These are phyloP conservation scores for Chimonanthus salicifolius DNA, from an alignment of 164 flowering plant genomes.

Conservation along the genomic window DNA sequence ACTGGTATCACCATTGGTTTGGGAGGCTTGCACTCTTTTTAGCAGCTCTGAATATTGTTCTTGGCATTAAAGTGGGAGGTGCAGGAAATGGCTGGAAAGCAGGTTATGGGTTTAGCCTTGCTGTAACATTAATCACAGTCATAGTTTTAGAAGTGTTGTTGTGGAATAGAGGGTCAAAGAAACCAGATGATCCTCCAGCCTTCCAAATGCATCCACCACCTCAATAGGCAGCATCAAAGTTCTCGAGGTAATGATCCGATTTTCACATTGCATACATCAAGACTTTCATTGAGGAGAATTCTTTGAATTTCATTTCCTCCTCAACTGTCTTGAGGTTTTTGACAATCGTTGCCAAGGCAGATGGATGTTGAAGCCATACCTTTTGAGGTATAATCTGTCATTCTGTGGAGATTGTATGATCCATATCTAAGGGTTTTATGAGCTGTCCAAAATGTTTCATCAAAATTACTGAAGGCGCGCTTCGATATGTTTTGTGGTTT, in stretches of 20 bases:
- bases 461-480: neutral
- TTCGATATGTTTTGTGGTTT: neutral
- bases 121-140: slow-evolving; percentile 32
- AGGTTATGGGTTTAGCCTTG: slow-evolving; percentile 61
- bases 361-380: neutral
- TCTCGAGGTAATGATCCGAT: neutral
- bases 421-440: neutral
- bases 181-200: slow-evolving; percentile 22
- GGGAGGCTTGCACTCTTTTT: slow-evolving; percentile 69
- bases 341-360: neutral
- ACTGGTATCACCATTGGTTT: slow-evolving; percentile 66
- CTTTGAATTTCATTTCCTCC: neutral
- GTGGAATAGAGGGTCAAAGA: slow-evolving; percentile 24
- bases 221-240: slow-evolving; percentile 2
- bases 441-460: neutral
- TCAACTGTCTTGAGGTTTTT: neutral
- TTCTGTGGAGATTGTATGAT: neutral
- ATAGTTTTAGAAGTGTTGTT: slow-evolving; percentile 48
- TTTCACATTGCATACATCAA: neutral
- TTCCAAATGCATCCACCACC: slow-evolving; percentile 38
- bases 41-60: slow-evolving; percentile 53
- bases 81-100: slow-evolving; percentile 51
- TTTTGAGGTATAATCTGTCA: neutral
- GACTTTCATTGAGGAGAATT: neutral
- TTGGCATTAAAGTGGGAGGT: slow-evolving; percentile 50